Evolutionary conservation across 352 stramenopile genomes (phyloP).

Genomic region (Globisporangium radiosum): DNA sequence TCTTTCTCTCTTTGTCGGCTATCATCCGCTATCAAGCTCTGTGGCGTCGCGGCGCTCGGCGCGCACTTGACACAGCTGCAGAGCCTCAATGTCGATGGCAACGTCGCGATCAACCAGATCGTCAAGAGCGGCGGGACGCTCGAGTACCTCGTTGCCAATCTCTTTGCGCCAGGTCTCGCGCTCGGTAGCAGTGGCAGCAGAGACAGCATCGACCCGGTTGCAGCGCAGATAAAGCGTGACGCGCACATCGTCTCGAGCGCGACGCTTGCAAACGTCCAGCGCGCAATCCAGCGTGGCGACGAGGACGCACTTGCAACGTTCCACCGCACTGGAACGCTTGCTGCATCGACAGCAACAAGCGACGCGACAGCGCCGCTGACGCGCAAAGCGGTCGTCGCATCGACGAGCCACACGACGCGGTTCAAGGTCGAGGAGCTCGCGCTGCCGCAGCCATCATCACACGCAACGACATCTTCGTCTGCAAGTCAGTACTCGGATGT

Average conservation of each 20-base stretch:
- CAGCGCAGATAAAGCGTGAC: conserved; percentile 8
- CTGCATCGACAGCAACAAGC: not conserved
- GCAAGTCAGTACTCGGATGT: no score
- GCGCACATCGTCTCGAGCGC: conserved; percentile 16
- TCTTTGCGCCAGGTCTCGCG: conserved; percentile 24
- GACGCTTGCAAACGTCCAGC: conserved; percentile 14
- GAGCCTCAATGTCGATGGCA: conserved; percentile 42
- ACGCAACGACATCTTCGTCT: no score
- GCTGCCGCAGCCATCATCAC: not conserved
- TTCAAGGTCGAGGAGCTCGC: conserved; percentile 18
- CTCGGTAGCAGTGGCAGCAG: not conserved
- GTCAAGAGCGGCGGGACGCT: conserved; percentile 27
- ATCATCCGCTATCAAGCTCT: conserved; percentile 22
- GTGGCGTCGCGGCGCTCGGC: conserved; percentile 36
- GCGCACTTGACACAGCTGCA: conserved; percentile 31
- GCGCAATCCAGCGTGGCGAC: conserved; percentile 16
- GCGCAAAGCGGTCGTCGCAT: conserved; percentile 1
- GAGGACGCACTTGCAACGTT: conserved; percentile 18
- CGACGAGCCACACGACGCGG: conserved; percentile 4
- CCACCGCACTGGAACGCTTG: conserved; percentile 14
- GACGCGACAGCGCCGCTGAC: not conserved
- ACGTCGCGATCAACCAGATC: conserved; percentile 28
- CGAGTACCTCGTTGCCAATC: conserved; percentile 30
- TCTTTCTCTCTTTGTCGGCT: not conserved
- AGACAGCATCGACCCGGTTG: not conserved